phyloP scores from a whole-genome alignment of 2,329 filamentous ascomycete genomes.

The Curvularia hawaiiensis region DNA sequence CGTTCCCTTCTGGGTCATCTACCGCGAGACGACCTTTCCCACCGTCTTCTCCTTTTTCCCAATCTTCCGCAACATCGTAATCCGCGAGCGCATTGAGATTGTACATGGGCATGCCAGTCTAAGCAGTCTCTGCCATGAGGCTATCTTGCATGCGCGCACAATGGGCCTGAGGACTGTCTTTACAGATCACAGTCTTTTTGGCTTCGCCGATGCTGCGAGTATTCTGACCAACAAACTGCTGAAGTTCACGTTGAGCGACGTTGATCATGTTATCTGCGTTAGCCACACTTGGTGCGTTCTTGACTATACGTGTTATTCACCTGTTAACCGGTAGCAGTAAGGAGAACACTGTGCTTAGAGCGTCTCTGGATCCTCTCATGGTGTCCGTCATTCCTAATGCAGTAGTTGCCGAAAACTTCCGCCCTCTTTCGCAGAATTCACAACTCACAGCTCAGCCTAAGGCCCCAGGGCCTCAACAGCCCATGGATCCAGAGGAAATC shows the following conservation, averaged over 20 bases:
- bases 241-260: slow-evolving; percentile 94
- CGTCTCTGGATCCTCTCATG: slow-evolving; percentile 93
- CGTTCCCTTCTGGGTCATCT: slow-evolving; percentile 94
- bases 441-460: slow-evolving; percentile 32
- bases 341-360: slow-evolving; percentile 94
- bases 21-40: slow-evolving; percentile 89
- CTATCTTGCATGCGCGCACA: slow-evolving; percentile 89
- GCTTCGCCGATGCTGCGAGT: slow-evolving; percentile 93
- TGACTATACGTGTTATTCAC: too few relatives aligned
- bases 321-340: slow-evolving; percentile 64
- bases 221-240: slow-evolving; percentile 97
- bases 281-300: slow-evolving; percentile 87
- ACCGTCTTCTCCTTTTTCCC: slow-evolving; percentile 99
- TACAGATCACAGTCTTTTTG: slow-evolving; percentile 96
- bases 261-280: slow-evolving; percentile 97
- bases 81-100: slow-evolving; percentile 93
- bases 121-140: slow-evolving; percentile 92
- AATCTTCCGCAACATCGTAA: slow-evolving; percentile 93
- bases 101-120: slow-evolving; percentile 97
- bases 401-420: slow-evolving; percentile 95
- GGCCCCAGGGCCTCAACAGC: slow-evolving; percentile 63
- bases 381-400: slow-evolving; percentile 98
- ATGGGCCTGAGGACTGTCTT: slow-evolving; percentile 97
- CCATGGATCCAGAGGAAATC: slow-evolving; percentile 79
- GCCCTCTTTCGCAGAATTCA: slow-evolving; percentile 62